Evolutionary conservation across 257 asterid species (phyloP).

Genomic region (Solanum arcanum): DNA sequence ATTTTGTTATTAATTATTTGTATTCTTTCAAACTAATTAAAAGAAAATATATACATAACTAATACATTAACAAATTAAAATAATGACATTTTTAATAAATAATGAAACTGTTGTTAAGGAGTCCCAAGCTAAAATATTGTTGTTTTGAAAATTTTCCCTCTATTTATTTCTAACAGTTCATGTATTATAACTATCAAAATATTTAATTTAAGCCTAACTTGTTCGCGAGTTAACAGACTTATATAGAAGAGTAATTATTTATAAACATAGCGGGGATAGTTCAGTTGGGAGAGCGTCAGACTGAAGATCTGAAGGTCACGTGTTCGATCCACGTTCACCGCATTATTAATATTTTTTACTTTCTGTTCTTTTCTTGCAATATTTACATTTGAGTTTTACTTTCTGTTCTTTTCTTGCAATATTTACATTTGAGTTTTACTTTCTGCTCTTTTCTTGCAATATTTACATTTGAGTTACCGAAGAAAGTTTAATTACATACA

Average conservation of each 20-base stretch:
- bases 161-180: not conserved
- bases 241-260: fast-evolving
- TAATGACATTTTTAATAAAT: too few relatives aligned
- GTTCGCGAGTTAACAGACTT: fast-evolving
- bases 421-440: too few relatives aligned
- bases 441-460: not conserved
- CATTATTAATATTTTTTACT: not conserved
- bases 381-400: too few relatives aligned
- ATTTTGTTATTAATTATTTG: too few relatives aligned
- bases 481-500: too few relatives aligned
- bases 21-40: too few relatives aligned
- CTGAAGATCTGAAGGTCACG: constrained; percentile 83
- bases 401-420: not conserved
- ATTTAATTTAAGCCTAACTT: not conserved
- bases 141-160: too few relatives aligned
- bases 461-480: too few relatives aligned
- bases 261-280: constrained; percentile 56
- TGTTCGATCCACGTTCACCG: constrained; percentile 96
- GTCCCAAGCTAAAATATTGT: too few relatives aligned
- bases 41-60: too few relatives aligned
- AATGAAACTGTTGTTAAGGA: too few relatives aligned
- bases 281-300: constrained; percentile 96
- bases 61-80: too few relatives aligned
- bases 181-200: not conserved
- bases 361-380: not conserved